Conservation (phyloP, 371 early-diverging fungal species). For the Rhizopus stolonifer region DNA sequence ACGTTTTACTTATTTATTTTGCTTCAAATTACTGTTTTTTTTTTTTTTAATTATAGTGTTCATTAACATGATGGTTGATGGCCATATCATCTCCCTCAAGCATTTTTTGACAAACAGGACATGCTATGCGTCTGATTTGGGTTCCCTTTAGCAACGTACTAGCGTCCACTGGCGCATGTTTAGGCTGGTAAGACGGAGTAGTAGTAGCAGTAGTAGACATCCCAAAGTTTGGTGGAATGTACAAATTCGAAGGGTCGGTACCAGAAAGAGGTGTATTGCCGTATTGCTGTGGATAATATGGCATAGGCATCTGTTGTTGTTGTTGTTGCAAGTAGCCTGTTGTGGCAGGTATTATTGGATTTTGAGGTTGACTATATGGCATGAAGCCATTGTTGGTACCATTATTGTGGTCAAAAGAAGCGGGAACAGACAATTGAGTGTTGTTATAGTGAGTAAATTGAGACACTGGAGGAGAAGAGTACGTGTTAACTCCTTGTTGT, state of each 20-base stretch:
- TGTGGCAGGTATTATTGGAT: not conserved
- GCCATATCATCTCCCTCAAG: conserved; percentile 53
- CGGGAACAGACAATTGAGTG: not conserved
- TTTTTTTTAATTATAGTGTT: conserved; percentile 27
- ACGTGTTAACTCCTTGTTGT: not conserved
- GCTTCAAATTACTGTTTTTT: no score
- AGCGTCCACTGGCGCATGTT: conserved; percentile 42
- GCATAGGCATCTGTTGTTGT: conserved; percentile 1
- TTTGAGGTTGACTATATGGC: not conserved
- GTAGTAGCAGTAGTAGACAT: conserved; percentile 14
- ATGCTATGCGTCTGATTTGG: conserved; percentile 39
- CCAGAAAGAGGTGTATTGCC: not conserved
- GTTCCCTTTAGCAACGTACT: conserved; percentile 31
- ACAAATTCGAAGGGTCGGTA: conserved; percentile 23
- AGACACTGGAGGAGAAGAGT: not conserved
- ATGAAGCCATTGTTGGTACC: not conserved
- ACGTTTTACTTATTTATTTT: no score
- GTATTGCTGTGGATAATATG: not conserved
- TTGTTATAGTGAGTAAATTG: not conserved
- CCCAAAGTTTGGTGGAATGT: conserved; percentile 43
- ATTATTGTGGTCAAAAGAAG: not conserved
- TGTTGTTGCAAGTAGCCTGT: conserved; percentile 3
- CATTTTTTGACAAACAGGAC: conserved; percentile 47
- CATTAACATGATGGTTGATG: conserved; percentile 51
- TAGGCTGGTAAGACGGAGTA: conserved; percentile 21